Percentiles rank a stretch among this genome's conserved stretches.
Conservation (phyloP, 1,284 basidiomycete genomes). For the Meripilus lineatus region DNA sequence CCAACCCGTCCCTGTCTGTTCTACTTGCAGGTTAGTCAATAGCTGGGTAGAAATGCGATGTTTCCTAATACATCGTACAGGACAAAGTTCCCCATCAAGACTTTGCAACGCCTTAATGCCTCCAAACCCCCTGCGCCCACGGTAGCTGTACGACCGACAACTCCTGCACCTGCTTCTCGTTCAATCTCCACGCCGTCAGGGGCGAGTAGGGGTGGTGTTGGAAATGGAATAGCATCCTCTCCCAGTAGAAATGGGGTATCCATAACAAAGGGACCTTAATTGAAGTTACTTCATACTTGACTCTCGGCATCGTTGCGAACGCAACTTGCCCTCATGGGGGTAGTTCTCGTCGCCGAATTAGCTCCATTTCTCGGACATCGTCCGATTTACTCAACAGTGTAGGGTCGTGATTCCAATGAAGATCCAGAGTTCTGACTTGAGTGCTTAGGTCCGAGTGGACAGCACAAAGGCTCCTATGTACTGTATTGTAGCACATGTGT, state of each 20-base stretch:
- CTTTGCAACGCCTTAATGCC: conserved; percentile 74
- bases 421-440: too few relatives aligned
- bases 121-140: conserved; percentile 34
- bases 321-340: too few relatives aligned
- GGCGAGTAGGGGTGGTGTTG: conserved; percentile 1
- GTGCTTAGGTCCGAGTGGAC: too few relatives aligned
- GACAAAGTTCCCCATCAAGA: conserved; percentile 92
- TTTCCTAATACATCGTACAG: conserved; percentile 43
- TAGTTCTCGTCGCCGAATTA: too few relatives aligned
- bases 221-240: background rate
- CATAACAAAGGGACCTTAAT: background rate
- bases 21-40: conserved; percentile 80
- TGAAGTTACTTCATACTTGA: background rate
- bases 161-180: conserved; percentile 8
- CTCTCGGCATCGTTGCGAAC: too few relatives aligned
- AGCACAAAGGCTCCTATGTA: too few relatives aligned
- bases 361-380: too few relatives aligned
- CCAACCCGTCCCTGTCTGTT: conserved; percentile 87
- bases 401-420: too few relatives aligned
- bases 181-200: conserved; percentile 12
- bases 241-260: conserved; percentile 3
- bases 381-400: too few relatives aligned
- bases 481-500: too few relatives aligned
- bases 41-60: too few relatives aligned
- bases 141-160: conserved; percentile 7